Base-by-base conservation (phyloP, 1,139 yeast species). In the Candida mesenterica region DNA sequence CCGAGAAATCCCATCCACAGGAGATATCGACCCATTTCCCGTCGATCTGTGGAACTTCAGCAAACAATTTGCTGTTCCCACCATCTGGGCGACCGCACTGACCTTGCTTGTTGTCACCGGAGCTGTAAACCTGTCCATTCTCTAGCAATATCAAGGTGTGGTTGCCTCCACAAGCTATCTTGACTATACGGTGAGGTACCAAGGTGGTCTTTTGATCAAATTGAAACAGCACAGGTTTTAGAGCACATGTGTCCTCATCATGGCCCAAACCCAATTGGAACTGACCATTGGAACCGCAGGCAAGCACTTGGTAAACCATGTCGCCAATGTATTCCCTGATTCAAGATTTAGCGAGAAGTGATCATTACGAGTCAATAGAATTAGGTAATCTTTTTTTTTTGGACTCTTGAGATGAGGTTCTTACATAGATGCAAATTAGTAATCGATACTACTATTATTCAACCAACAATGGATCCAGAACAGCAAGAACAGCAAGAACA, bases 211-310 rank as follows among this genome's bases (percentile, higher is more conserved):
- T 31, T 3, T 41, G 18, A 15, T 24, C 33, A 36, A 38, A 52
- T 44, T 29, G 40, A 33, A 65, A 59, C n/a, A 37, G 33, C 10
- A 59, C 58, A 2, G 50, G 44, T 22, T 42, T 48, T 4, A 78
- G 61, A 1, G 17, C 36, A 32, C 54, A 48, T 18, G 68, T 53
- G 54, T 90, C 97, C 1, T 72, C 73, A 30, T 63, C 63, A 36
- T 76, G 72, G 1, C 72, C 75, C 2, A 75, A 57, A 2, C 97
- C 97, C 33, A 90, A 67, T 53, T 90, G 97, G 38, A 60, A 78
- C 31, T 61, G 66, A 1, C 96, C 96, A 59, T 90, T 90, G 2
- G 96, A 88, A 0, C 97, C 97, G 56, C 94, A 80, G 1, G 77
- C 65, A 25, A 65, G 63, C 6, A 79, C 53, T 19, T 36, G 45